Evolutionary conservation across 495 filamentous ascomycete genomes (phyloP).

Genomic region (Pyrenula massariospora): DNA sequence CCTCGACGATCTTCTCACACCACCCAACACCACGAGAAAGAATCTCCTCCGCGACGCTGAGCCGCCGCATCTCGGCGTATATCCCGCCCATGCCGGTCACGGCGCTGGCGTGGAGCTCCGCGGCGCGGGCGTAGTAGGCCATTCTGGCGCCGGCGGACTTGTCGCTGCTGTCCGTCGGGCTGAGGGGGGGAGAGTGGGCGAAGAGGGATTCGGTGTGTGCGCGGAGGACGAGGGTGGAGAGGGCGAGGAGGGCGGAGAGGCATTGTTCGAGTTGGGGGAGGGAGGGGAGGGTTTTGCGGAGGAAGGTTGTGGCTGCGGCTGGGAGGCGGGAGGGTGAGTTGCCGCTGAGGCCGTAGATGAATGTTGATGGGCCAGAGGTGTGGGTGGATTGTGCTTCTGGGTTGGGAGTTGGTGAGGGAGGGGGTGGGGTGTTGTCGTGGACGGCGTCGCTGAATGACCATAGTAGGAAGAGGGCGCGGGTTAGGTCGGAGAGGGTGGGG

Average conservation of each 20-base stretch:
- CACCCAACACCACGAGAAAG: constrained; percentile 60
- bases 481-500: neutral
- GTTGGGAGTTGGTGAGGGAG: neutral
- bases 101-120: constrained; percentile 10
- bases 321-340: neutral
- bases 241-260: neutral
- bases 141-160: neutral
- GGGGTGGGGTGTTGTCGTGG: neutral
- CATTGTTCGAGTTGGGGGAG: neutral
- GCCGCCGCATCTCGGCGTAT: constrained; percentile 27
- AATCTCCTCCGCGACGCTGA: constrained; percentile 39
- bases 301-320: neutral
- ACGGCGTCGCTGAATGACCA: constrained; percentile 8
- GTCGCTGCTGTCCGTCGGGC: neutral
- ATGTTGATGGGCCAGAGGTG: neutral
- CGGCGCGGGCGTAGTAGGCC: neutral
- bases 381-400: neutral
- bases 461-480: neutral
- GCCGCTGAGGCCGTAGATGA: neutral
- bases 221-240: neutral
- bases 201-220: neutral
- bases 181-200: neutral
- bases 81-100: constrained; percentile 12
- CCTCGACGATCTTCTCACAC: constrained; percentile 51
- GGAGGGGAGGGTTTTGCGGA: neutral